Evolutionary conservation across 1,139 yeast genomes (phyloP), one percentile per base, ranked within the genome.

Genomic region (Williopsis jadinii): DNA sequence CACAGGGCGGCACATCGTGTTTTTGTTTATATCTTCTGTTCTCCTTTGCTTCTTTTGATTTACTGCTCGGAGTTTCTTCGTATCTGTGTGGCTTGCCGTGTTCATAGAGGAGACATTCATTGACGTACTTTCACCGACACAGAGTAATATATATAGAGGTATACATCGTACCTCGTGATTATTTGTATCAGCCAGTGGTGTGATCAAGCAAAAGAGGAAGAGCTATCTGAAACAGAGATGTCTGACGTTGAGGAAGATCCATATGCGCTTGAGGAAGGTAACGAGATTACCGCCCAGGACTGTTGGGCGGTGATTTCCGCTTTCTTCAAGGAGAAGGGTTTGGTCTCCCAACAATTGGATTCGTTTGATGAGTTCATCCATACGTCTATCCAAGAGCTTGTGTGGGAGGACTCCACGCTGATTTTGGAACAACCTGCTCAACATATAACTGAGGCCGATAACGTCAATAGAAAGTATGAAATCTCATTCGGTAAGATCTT

Each of bases 261-360:
- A 41, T 82, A 84, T 63, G 77, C 73, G 53, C 80, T 78, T 59
- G 75, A 79, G 49, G 77, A 42, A 35, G 32, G 43, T 36, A 71
- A 73, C 51, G 84, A 82, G 60, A 86, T 92, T 69, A 88, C 97
- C 26, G 87, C 97, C 30, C 97, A 94, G 68, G 98, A 94, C 70
- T 90, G 97, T 67, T 94, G 99, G 99, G 83, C 95, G 32, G 97
- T 94, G 50, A 92, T 94, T 53, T 84, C 97, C 35, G 77, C 97
- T 27, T 94, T 92, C 64, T 94, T 94, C 72, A 90, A 84, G 64
- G 95, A 90, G 60, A 90, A 90, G 62, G 98, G 98, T 45, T 75
- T 94, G 56, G 99, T 92, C 28, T 88, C 97, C 29, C 98, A 92
- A 66, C 99, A 94, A 70, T 73, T 94, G 58, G 98, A 92, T 61